A percentile compares a stretch with the other conserved stretches of the same genome.
phyloP scores from a whole-genome alignment of 371 early-diverging fungal genomes.

The Actinomortierella ambigua region DNA sequence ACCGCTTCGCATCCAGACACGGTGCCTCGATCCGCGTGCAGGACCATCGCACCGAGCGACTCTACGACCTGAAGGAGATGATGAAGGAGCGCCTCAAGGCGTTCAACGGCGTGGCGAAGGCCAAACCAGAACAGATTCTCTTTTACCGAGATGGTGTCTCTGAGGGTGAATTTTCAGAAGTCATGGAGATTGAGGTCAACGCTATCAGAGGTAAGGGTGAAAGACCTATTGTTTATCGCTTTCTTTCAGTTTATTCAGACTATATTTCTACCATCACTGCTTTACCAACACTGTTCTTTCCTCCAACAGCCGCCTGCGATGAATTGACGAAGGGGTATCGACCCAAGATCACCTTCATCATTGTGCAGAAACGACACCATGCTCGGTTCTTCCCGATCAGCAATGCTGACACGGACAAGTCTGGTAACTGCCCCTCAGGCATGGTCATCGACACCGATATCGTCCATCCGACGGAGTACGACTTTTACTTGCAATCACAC shows the following conservation, averaged over 20 bases:
- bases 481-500: conserved; percentile 90
- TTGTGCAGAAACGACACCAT: conserved; percentile 97
- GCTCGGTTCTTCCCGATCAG: conserved; percentile 89
- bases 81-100: conserved; percentile 66
- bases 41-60: conserved; percentile 69
- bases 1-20: conserved; percentile 72
- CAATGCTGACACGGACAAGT: conserved; percentile 56
- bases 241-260: too few species aligned
- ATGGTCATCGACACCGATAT: conserved; percentile 90
- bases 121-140: conserved; percentile 83
- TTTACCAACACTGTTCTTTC: too few species aligned
- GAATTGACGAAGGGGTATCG: conserved; percentile 69
- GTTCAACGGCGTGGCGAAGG: conserved; percentile 60
- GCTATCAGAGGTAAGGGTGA: conserved; percentile 58
- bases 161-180: conserved; percentile 85
- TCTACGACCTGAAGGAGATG: conserved; percentile 69
- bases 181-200: conserved; percentile 76
- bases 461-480: conserved; percentile 84
- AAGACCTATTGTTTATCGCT: neutral
- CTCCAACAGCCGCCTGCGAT: conserved; percentile 64
- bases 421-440: conserved; percentile 89
- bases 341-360: conserved; percentile 90
- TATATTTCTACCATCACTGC: too few species aligned
- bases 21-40: conserved; percentile 73
- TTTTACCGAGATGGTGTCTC: conserved; percentile 94